These are phyloP conservation scores for Epichloe glyceriae DNA, from an alignment of 2,329 filamentous ascomycete genomes.

Conservation along the genomic window DNA sequence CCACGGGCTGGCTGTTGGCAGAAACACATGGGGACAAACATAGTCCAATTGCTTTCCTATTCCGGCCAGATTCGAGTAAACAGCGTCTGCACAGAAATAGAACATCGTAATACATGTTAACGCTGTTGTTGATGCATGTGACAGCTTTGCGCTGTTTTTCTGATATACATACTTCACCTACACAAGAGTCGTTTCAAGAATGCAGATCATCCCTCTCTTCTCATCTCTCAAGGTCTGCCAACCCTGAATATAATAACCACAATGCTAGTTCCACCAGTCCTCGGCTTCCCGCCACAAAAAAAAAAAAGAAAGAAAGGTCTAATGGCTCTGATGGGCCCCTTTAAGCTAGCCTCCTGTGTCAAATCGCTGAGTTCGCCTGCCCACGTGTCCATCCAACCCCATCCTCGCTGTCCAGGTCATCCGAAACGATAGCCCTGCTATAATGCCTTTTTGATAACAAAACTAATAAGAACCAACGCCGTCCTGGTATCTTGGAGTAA, in stretches of 20 bases:
- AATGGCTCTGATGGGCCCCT: neutral
- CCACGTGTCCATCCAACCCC: constrained; percentile 1
- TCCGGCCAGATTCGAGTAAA: neutral
- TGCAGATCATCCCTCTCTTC: too few species aligned
- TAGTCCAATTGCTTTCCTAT: neutral
- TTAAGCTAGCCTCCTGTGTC: neutral
- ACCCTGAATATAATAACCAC: too few species aligned
- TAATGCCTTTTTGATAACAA: neutral
- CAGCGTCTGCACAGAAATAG: neutral
- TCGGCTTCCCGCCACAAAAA: neutral
- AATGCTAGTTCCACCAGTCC: too few species aligned
- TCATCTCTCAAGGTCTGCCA: too few species aligned
- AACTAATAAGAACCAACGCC: constrained; percentile 21
- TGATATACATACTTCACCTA: too few species aligned
- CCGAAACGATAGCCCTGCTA: neutral
- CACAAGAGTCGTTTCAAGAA: too few species aligned
- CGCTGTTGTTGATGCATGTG: too few species aligned
- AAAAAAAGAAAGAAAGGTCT: neutral
- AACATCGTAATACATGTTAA: too few species aligned
- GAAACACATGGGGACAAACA: too few species aligned
- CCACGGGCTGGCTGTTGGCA: too few species aligned
- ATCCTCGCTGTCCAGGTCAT: neutral
- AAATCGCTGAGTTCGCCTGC: neutral
- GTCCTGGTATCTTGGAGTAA: constrained; percentile 25
- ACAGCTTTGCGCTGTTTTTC: too few species aligned